phyloP scores from a whole-genome alignment of 2,329 filamentous ascomycete species.

The Colletotrichum sp. region DNA sequence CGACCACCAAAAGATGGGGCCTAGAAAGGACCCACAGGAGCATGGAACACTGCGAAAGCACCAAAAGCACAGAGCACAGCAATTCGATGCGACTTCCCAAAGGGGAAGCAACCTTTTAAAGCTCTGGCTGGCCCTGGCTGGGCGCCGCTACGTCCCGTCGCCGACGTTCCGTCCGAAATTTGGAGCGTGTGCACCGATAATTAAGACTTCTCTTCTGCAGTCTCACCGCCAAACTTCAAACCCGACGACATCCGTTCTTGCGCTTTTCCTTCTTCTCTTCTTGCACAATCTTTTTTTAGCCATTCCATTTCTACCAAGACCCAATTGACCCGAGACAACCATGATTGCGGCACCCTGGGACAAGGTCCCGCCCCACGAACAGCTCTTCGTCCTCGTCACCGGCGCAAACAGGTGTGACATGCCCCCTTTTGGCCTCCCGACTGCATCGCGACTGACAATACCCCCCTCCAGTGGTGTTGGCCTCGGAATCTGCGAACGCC shows the following conservation, averaged over 20 bases:
- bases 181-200: neutral
- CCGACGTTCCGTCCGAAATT: neutral
- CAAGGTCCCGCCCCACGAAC: constrained; percentile 40
- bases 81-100: constrained; percentile 2
- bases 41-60: neutral
- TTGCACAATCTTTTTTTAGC: neutral
- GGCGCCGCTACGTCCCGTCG: neutral
- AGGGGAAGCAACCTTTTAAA: constrained; percentile 1
- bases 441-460: neutral
- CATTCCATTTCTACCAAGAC: neutral
- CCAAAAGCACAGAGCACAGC: neutral
- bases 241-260: neutral
- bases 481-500: constrained; percentile 79
- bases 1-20: neutral
- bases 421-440: neutral
- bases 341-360: constrained; percentile 38
- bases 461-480: constrained; percentile 76
- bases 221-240: constrained; percentile 14
- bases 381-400: constrained; percentile 75
- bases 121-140: neutral
- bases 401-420: constrained; percentile 79
- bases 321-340: neutral
- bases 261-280: neutral
- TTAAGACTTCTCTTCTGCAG: neutral
- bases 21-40: neutral